Evolutionary conservation across 2,329 filamentous ascomycete genomes (phyloP).

Genomic region (Grosmannia clavigera): DNA sequence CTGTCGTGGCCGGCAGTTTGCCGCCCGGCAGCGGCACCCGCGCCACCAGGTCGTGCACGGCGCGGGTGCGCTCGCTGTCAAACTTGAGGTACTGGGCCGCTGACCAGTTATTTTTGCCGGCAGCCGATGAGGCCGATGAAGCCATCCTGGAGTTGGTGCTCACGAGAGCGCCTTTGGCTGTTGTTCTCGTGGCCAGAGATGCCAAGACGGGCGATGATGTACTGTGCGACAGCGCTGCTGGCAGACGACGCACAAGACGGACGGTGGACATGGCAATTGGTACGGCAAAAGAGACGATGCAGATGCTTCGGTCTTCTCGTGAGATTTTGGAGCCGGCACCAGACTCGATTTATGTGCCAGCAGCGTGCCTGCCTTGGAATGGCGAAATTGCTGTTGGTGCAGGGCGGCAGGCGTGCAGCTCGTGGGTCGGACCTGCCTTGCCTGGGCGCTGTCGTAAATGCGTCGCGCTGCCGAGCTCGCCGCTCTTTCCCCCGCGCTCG

Average conservation of each 20-base stretch:
- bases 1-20: neutral
- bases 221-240: neutral
- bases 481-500: neutral
- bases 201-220: neutral
- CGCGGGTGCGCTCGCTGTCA: constrained; percentile 36
- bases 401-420: no score
- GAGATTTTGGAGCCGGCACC: neutral
- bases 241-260: neutral
- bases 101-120: constrained; percentile 33
- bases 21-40: constrained; percentile 26
- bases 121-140: neutral
- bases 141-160: neutral
- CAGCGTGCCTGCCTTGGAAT: neutral
- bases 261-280: neutral
- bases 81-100: constrained; percentile 46
- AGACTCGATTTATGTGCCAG: neutral
- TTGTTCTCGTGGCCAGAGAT: neutral
- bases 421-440: neutral
- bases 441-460: neutral
- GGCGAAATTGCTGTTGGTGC: neutral
- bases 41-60: constrained; percentile 38
- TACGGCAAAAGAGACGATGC: neutral
- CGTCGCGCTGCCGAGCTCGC: neutral
- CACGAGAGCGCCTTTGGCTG: neutral
- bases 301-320: neutral